Evolutionary conservation across 805 yeast species (phyloP), one percentile per base, ranked within the genome.

Genomic region (Starmera pachycereana): DNA sequence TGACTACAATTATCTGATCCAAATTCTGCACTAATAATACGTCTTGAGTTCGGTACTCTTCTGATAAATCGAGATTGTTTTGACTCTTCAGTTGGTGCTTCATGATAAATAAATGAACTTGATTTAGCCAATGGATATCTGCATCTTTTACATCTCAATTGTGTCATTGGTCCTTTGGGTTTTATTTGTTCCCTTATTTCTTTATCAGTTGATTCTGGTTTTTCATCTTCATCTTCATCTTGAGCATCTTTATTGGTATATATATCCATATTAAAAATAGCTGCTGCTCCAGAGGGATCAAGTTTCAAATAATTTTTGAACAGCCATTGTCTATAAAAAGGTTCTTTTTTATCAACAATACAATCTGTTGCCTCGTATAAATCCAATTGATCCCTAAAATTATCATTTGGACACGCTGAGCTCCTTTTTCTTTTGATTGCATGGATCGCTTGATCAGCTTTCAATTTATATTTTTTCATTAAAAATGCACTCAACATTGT

Each of bases 401-500:
- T 76, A 4, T 67, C 73, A 58, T 87, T 90, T 22, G 96, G 96
- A 44, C 71, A 69, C 4, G 78, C 77, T 6, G 66, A 65, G 4
- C 72, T 56, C 43, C 82, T 69, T 49, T 74, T 79, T 45, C 89
- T 60, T 45, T 68, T 70, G n/a, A 90, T 79, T 0, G 90, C 90
- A 60, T 81, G 79, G 8, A 85, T 50, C 0, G 96, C 83, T 46
- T 77, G 78, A 12, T 71, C 65, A 13, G 74, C 61, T 11, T 65
- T 61, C 51, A 87, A 66, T 1, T 75, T 69, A 57, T 81, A 68
- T 38, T 88, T 65, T 54, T 78, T 73, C 96, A 92, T 90, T 34
- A 89, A 74, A 57, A 86, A 95, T 0, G 97, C 95, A 37, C 85
- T 77, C 31, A 81, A 78, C 12, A 88, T 80, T 0, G 97, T 79